phyloP scores from a whole-genome alignment of 768 basidiomycete genomes.

The Collybia nuda region DNA sequence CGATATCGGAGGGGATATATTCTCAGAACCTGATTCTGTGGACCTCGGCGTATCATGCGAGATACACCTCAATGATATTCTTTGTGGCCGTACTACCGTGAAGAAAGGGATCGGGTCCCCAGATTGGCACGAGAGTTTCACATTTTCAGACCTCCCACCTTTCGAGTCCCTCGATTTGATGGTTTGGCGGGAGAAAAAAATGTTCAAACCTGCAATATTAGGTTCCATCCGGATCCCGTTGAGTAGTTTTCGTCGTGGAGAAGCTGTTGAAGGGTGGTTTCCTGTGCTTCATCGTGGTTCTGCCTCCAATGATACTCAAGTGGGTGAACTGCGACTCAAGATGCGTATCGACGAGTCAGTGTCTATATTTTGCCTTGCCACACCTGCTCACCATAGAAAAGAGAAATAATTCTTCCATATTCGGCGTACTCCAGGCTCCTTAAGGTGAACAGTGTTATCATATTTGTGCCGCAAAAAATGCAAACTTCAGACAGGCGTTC shows the following conservation, averaged over 20 bases:
- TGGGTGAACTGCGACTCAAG: slow-evolving; percentile 76
- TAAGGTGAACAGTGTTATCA: slow-evolving; percentile 37
- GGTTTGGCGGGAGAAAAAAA: slow-evolving; percentile 69
- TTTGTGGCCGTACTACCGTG: slow-evolving; percentile 74
- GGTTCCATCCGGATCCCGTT: slow-evolving; percentile 68
- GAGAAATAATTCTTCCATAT: slow-evolving; percentile 79
- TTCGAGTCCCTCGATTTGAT: slow-evolving; percentile 70
- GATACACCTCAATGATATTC: slow-evolving; percentile 63
- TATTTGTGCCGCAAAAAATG: background rate
- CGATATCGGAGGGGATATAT: slow-evolving; percentile 29
- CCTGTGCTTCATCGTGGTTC: slow-evolving; percentile 60
- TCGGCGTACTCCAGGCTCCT: slow-evolving; percentile 61
- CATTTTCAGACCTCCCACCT: slow-evolving; percentile 74
- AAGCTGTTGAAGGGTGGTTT: slow-evolving; percentile 83
- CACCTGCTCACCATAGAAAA: slow-evolving; percentile 22
- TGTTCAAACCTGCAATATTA: slow-evolving; percentile 51
- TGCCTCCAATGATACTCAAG: slow-evolving; percentile 51
- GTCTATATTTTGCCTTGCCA: background rate
- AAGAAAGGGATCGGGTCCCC: slow-evolving; percentile 65
- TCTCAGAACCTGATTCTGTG: slow-evolving; percentile 45
- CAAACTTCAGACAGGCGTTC: slow-evolving; percentile 38
- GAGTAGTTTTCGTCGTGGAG: slow-evolving; percentile 70
- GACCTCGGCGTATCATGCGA: slow-evolving; percentile 80
- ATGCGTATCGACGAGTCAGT: slow-evolving; percentile 75
- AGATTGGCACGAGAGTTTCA: slow-evolving; percentile 84